Base-by-base conservation (phyloP, 2,329 filamentous ascomycete genomes). In the Fusarium anthophilum region DNA sequence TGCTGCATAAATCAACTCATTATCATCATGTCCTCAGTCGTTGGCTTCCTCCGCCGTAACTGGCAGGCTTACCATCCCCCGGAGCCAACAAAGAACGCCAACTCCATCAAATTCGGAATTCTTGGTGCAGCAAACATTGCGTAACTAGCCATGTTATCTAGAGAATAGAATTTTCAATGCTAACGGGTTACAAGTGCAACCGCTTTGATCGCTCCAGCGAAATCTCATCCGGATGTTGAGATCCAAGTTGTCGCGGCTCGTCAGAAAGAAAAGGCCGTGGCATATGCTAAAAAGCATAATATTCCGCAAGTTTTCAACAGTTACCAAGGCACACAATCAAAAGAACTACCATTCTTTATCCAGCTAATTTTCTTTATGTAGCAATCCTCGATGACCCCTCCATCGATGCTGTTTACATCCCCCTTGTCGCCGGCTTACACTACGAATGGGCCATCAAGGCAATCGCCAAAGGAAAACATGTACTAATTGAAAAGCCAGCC, bases 71-170 rank as follows among this genome's bases (percentile, higher is more conserved):
- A 10, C 11, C 28, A 20, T 37, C 55, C 61, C 3, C 44, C 61
- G 3, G 28, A 60, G 8, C 37, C 37, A 43, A 15, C 28, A n/a
- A 63, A 63, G 55, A 47, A 35, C 10, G 5, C 18, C 3, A 30
- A 61, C 18, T 18, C 43, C 4, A 22, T 63, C 2, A 63, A 50
- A 13, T 61, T 63, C 20, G 61, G 55, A 6, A 63, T 63, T 10
- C 61, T 63, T 43, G 61, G 61, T 3, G 55, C 54, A 13, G 61
- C 61, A 11, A 63, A 63, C 6, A 50, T 63, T 28, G 28, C 24
- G 61, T 44, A 20, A 30, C 12, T 61, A 22, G 4, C 14, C 4
- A 17, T 26, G 4, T 3, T 35, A 35, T 8, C 32, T 35, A 35
- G 32, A 35, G 32, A 35, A 0, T 35, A 8, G 14, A 15, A 0